These are phyloP conservation scores for Avena atlantica DNA, from an alignment of 176 grass and related monocot genomes.

Conservation along the genomic window DNA sequence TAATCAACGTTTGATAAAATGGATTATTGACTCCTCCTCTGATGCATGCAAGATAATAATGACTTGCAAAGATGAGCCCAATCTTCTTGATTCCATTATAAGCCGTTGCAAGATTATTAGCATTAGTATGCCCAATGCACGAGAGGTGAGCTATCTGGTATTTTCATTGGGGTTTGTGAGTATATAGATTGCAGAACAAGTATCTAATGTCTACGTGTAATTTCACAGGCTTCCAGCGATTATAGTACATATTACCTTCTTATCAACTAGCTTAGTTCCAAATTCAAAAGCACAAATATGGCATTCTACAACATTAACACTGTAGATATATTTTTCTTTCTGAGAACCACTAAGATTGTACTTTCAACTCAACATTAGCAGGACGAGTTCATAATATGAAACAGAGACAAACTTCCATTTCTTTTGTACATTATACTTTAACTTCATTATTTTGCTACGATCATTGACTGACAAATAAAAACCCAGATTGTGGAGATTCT, in stretches of 20 bases:
- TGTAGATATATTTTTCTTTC: background rate
- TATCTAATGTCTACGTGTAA: background rate
- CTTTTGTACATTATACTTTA: background rate
- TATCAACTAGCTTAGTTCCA: background rate
- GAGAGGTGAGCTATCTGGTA: conserved; percentile 50
- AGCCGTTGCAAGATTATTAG: conserved; percentile 65
- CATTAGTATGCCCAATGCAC: conserved; percentile 50
- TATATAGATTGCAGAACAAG: background rate
- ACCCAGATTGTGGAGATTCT: conserved; percentile 67
- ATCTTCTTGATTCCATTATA: conserved; percentile 66
- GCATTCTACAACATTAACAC: background rate
- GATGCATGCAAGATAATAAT: conserved; percentile 75
- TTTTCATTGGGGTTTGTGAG: background rate
- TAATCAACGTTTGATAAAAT: conserved; percentile 74
- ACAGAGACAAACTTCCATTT: conserved; percentile 10
- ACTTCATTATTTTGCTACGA: conserved; percentile 24
- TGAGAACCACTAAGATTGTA: background rate
- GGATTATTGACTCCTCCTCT: conserved; percentile 76
- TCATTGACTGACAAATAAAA: conserved; percentile 19
- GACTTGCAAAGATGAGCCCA: conserved; percentile 67
- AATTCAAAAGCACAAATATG: background rate
- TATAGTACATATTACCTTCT: background rate
- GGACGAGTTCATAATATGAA: background rate
- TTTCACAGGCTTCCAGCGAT: background rate
- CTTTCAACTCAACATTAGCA: conserved; percentile 14